Conservation (phyloP, 768 basidiomycete species). For the Rossbeevera mucosa region DNA sequence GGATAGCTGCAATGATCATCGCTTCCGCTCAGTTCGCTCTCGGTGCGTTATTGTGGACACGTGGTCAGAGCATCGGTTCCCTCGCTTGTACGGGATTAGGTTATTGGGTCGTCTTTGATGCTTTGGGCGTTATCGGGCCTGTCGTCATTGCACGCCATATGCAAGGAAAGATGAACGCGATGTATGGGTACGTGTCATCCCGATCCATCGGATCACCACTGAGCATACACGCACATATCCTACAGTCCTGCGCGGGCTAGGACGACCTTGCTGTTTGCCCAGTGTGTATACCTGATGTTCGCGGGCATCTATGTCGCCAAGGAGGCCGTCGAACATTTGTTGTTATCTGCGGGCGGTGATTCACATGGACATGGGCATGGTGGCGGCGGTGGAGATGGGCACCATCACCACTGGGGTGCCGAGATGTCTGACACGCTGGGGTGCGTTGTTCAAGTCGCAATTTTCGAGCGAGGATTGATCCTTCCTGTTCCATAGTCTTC, state of each 20-base stretch:
- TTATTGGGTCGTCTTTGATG: slow-evolving; percentile 95
- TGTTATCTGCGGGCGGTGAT: slow-evolving; percentile 78
- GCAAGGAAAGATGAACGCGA: slow-evolving; percentile 27
- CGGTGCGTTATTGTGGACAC: slow-evolving; percentile 80
- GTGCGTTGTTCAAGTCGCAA: slow-evolving; percentile 27
- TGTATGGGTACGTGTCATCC: slow-evolving; percentile 60
- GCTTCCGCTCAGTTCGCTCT: slow-evolving; percentile 51
- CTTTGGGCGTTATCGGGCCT: slow-evolving; percentile 65
- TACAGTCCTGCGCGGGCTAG: slow-evolving; percentile 60
- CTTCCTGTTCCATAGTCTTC: slow-evolving; percentile 58
- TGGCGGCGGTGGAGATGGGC: slow-evolving; percentile 39
- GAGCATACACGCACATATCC: neutral
- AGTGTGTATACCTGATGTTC: slow-evolving; percentile 92
- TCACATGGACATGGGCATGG: slow-evolving; percentile 61
- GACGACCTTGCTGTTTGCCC: slow-evolving; percentile 77
- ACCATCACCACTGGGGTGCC: slow-evolving; percentile 68
- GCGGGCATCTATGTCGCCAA: slow-evolving; percentile 94
- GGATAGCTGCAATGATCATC: slow-evolving; percentile 18
- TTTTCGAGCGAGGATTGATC: neutral
- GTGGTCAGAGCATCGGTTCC: slow-evolving; percentile 84
- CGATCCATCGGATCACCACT: slow-evolving; percentile 19
- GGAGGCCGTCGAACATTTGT: slow-evolving; percentile 89
- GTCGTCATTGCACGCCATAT: slow-evolving; percentile 36
- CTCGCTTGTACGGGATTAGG: slow-evolving; percentile 86
- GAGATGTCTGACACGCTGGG: slow-evolving; percentile 39